A percentile compares a stretch with the other conserved stretches of the same genome.
These are phyloP conservation scores for Microcyclospora tardicrescens DNA, from an alignment of 2,329 filamentous ascomycete species.

Conservation along the genomic window DNA sequence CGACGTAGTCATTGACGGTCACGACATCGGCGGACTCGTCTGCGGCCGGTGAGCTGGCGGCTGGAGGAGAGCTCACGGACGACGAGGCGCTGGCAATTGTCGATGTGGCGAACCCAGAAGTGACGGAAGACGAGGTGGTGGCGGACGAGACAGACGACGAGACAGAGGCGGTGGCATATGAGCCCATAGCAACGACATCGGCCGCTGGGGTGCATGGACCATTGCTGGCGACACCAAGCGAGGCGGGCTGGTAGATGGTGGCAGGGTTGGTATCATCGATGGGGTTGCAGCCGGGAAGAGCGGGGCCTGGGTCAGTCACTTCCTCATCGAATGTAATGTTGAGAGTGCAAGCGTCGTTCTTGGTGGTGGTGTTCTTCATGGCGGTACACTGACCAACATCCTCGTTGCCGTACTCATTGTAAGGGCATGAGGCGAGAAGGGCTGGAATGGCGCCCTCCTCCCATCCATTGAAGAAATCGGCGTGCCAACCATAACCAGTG, in stretches of 20 bases:
- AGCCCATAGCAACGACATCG: neutral
- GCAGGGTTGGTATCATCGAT: slow-evolving; percentile 33
- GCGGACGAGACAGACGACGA: too few species aligned
- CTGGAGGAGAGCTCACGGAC: too few species aligned
- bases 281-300: slow-evolving; percentile 45
- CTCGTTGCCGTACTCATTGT: slow-evolving; percentile 47
- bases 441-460: slow-evolving; percentile 46
- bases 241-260: slow-evolving; percentile 9
- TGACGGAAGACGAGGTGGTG: too few species aligned
- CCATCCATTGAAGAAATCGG: slow-evolving; percentile 41
- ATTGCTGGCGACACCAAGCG: slow-evolving; percentile 9
- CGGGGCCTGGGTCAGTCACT: slow-evolving; percentile 30
- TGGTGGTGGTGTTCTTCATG: slow-evolving; percentile 12
- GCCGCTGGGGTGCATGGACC: slow-evolving; percentile 3
- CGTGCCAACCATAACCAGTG: slow-evolving; percentile 41
- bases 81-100: too few species aligned
- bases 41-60: too few species aligned
- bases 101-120: too few species aligned
- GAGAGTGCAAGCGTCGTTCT: slow-evolving; percentile 34
- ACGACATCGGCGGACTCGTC: too few species aligned
- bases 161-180: too few species aligned
- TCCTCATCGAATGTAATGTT: slow-evolving; percentile 31
- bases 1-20: too few species aligned
- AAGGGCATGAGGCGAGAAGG: slow-evolving; percentile 55
- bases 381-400: slow-evolving; percentile 46